Conservation (phyloP, 495 filamentous ascomycete species). For the Chaetomium fimeti region DNA sequence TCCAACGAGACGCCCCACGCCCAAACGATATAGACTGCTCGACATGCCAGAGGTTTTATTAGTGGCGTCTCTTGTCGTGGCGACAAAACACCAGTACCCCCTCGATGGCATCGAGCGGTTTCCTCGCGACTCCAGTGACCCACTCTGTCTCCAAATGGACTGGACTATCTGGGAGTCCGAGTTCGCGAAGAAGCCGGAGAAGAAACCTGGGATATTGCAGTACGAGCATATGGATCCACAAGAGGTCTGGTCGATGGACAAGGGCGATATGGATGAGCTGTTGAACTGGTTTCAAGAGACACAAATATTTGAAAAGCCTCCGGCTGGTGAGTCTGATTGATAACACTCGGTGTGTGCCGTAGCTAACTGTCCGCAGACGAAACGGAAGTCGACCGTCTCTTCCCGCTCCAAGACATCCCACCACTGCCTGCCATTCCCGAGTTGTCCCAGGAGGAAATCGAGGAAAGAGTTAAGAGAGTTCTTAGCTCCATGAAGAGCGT, state of each 20-base stretch:
- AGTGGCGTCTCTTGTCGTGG: slow-evolving; percentile 68
- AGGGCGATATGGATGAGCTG: slow-evolving; percentile 71
- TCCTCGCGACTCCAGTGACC: slow-evolving; percentile 57
- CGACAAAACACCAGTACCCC: slow-evolving; percentile 75
- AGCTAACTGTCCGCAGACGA: slow-evolving; percentile 25
- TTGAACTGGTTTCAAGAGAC: slow-evolving; percentile 85
- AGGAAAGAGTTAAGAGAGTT: slow-evolving; percentile 28
- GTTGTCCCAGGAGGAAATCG: slow-evolving; percentile 31
- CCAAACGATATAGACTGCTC: slow-evolving; percentile 34
- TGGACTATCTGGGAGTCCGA: slow-evolving; percentile 69
- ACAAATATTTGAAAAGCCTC: slow-evolving; percentile 53
- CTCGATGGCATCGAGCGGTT: slow-evolving; percentile 62
- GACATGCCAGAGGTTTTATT: slow-evolving; percentile 71
- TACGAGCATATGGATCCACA: slow-evolving; percentile 56
- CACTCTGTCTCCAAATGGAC: slow-evolving; percentile 60
- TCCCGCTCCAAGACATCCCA: slow-evolving; percentile 39
- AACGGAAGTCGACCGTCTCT: slow-evolving; percentile 47
- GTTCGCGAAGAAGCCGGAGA: slow-evolving; percentile 41
- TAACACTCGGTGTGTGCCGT: background rate
- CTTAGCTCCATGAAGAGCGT: slow-evolving; percentile 26
- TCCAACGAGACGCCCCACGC: slow-evolving; percentile 31
- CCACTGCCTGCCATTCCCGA: slow-evolving; percentile 30
- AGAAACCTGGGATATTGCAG: slow-evolving; percentile 25
- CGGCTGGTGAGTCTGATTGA: slow-evolving; percentile 38
- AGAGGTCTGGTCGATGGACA: slow-evolving; percentile 67